These are phyloP conservation scores for Sarocladium oryzae DNA, from an alignment of 2,329 filamentous ascomycete species.

Conservation along the genomic window DNA sequence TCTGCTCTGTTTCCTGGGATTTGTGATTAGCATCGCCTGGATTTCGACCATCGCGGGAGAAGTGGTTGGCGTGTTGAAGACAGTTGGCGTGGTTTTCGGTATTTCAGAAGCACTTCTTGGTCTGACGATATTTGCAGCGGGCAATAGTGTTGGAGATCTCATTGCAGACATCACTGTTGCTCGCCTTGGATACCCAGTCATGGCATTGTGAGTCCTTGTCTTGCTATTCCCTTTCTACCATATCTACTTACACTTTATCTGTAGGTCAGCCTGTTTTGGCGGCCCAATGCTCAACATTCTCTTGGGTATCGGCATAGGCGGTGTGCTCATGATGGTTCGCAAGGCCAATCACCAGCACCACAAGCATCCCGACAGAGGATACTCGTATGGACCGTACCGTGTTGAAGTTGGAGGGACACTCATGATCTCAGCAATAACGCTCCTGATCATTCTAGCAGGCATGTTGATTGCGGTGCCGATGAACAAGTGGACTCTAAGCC, in stretches of 20 bases:
- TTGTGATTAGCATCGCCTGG: constrained; percentile 88
- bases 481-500: constrained; percentile 81
- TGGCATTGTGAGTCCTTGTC: constrained; percentile 60
- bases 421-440: constrained; percentile 75
- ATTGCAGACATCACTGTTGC: constrained; percentile 94
- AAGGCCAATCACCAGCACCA: constrained; percentile 58
- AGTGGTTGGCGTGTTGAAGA: constrained; percentile 91
- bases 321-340: constrained; percentile 77
- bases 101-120: constrained; percentile 95
- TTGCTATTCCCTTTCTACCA: not conserved
- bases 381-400: constrained; percentile 69
- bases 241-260: not conserved
- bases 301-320: constrained; percentile 86
- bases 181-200: constrained; percentile 87
- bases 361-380: constrained; percentile 58
- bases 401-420: constrained; percentile 81
- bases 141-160: constrained; percentile 89
- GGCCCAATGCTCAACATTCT: constrained; percentile 97
- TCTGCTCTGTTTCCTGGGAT: constrained; percentile 80
- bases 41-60: constrained; percentile 93
- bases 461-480: constrained; percentile 75
- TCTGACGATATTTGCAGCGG: constrained; percentile 91
- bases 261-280: constrained; percentile 84
- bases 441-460: constrained; percentile 72
- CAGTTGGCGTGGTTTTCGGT: constrained; percentile 81